phyloP scores from a whole-genome alignment of 352 stramenopile species.

The Pythium phragmitis region DNA sequence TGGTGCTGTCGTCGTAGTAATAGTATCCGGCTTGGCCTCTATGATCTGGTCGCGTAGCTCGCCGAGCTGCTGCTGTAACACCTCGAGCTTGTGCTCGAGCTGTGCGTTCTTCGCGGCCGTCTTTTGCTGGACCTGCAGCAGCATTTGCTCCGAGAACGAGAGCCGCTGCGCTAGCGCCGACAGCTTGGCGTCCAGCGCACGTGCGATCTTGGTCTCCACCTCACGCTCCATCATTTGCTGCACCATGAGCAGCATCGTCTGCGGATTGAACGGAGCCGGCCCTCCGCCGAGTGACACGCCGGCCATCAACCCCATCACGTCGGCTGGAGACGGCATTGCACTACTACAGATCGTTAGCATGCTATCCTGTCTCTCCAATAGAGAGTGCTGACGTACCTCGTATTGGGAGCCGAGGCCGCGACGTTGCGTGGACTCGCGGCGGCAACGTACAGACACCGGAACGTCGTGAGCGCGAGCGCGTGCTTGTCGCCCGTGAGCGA shows the following conservation, averaged over 20 bases:
- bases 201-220: constrained; percentile 66
- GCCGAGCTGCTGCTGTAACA: constrained; percentile 47
- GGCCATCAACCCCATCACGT: constrained; percentile 22
- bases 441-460: constrained; percentile 45
- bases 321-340: constrained; percentile 1
- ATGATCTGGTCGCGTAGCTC: constrained; percentile 15
- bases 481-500: constrained; percentile 63
- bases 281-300: constrained; percentile 8
- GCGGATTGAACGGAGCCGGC: constrained; percentile 28
- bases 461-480: constrained; percentile 34
- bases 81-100: constrained; percentile 35
- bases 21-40: neutral
- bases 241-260: constrained; percentile 44
- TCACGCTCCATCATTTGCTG: constrained; percentile 66
- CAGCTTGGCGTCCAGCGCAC: constrained; percentile 59
- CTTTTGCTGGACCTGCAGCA: constrained; percentile 63
- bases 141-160: constrained; percentile 58
- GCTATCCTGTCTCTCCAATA: neutral
- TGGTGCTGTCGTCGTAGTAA: neutral
- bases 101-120: constrained; percentile 38
- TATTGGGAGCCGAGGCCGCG: neutral
- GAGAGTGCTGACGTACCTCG: neutral
- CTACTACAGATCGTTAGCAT: neutral
- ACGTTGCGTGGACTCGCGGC: neutral
- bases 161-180: constrained; percentile 51